Conservation (phyloP, 176 grass and related monocot species). For the Panicum miliaceum region DNA sequence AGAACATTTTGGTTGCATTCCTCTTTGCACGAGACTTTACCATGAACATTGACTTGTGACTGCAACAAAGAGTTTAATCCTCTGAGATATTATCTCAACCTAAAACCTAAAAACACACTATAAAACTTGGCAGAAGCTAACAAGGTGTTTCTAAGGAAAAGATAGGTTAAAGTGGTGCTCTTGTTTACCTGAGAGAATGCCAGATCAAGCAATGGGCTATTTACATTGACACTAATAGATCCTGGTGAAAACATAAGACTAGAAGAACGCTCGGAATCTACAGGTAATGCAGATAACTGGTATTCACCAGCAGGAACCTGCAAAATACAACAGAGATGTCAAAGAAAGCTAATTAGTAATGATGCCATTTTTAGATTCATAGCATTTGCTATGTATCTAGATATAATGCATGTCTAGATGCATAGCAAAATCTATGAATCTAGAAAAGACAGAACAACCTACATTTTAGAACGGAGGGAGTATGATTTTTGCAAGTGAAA, state of each 20-base stretch:
- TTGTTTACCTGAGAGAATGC: constrained; percentile 86
- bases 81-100: constrained; percentile 41
- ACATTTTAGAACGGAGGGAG: no score
- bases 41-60: constrained; percentile 93
- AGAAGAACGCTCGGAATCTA: constrained; percentile 66
- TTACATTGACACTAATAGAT: constrained; percentile 72
- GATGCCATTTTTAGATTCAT: no score
- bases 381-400: no score
- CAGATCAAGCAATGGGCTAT: constrained; percentile 79
- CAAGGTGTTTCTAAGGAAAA: constrained; percentile 1
- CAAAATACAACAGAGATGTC: constrained; percentile 25
- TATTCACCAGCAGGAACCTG: constrained; percentile 90
- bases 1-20: constrained; percentile 71
- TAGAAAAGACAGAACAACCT: no score
- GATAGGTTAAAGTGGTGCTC: constrained; percentile 27
- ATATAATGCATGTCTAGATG: no score
- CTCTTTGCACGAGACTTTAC: constrained; percentile 85
- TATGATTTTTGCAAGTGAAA: neutral
- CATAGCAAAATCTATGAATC: no score
- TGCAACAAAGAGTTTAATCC: constrained; percentile 47
- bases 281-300: constrained; percentile 72
- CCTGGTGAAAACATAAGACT: constrained; percentile 86
- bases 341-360: constrained; percentile 19
- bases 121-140: constrained; percentile 19
- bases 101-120: neutral